Evolutionary conservation across 768 basidiomycete genomes (phyloP).

Genomic region (Agaricus blazei): DNA sequence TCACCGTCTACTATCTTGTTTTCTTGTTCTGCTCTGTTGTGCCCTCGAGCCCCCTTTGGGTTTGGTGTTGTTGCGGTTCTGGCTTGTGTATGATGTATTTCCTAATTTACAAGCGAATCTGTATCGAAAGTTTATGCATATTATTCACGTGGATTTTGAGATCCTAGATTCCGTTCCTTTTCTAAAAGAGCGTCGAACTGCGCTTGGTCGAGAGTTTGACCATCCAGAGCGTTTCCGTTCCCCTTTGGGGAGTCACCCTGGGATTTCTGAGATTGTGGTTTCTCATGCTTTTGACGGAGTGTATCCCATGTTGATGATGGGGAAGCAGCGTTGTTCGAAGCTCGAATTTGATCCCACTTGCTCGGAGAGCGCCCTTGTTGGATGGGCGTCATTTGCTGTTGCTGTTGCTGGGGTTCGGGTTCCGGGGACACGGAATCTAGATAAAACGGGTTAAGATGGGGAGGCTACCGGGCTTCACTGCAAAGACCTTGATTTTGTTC

Average conservation of each 20-base stretch:
- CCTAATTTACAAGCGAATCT: conserved; percentile 2
- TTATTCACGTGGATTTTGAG: conserved; percentile 9
- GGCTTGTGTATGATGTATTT: not conserved
- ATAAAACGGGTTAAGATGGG: not conserved
- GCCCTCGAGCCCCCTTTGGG: too few species aligned
- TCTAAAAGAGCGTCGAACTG: conserved; percentile 57
- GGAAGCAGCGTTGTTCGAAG: conserved; percentile 37
- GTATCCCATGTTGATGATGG: conserved; percentile 61
- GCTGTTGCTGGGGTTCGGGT: not conserved
- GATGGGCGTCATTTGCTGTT: not conserved
- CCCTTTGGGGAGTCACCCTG: conserved; percentile 2
- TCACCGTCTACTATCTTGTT: not conserved
- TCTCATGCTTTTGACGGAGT: conserved; percentile 37
- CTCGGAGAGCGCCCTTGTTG: conserved; percentile 20
- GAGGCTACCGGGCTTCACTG: not conserved
- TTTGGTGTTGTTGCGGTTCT: not conserved
- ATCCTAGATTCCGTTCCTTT: conserved; percentile 43
- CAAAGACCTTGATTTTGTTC: conserved; percentile 5
- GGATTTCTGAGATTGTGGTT: conserved; percentile 18
- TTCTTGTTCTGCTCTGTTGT: too few species aligned
- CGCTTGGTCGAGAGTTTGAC: conserved; percentile 44
- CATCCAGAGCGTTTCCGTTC: conserved; percentile 16
- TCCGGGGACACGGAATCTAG: not conserved
- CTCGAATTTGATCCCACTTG: conserved; percentile 67
- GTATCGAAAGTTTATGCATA: conserved; percentile 4